Base-by-base conservation (phyloP, 805 yeast genomes). In the Tetrapisispora phaffii region DNA sequence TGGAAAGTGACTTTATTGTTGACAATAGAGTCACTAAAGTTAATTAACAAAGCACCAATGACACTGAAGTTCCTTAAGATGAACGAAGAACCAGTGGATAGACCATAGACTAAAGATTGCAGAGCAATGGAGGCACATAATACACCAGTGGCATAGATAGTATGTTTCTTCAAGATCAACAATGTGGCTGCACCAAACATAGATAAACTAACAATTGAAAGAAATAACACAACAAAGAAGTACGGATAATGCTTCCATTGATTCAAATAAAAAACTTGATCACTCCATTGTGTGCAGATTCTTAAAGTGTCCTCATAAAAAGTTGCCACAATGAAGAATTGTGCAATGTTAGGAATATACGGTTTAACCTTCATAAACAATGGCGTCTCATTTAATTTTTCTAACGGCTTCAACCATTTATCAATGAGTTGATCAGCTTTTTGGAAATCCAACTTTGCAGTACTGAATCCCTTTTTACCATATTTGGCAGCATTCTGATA, bases 311-410 rank as follows among this genome's bases (percentile, higher is more conserved):
- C 97, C 67, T 90, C 97, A 53, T 79, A 77, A 62, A 89, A 90
- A 0, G 97, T 93, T 41, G 95, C 95, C 45, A 90, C 96, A 50
- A 90, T 89, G 52, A 89, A 76, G 49, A 85, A 79, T 47, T 97
- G 75, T 33, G 96, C 97, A 56, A 90, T 77, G 20, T 80, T 79
- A 8, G 97, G 97, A 41, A 89, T 81, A 56, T 78, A 81, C 0
- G 90, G 90, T 60, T 74, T 80, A 38, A 81, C 59, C 29, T 48
- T 50, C 23, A 43, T 77, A 69, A 52, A 73, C 62, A 44, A 66
- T 55, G 69, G 78, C 65, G 45, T 68, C 61, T 68, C 81, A 74
- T 59, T 78, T 62, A 49, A 63, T 50, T 50, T 75, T 56, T 84
- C 90, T 29, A 79, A 68, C 47, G 39, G 39, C 22, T 35, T 42